These are phyloP conservation scores for Fusarium verticillioides DNA, from an alignment of 2,329 filamentous ascomycete species.

Conservation along the genomic window DNA sequence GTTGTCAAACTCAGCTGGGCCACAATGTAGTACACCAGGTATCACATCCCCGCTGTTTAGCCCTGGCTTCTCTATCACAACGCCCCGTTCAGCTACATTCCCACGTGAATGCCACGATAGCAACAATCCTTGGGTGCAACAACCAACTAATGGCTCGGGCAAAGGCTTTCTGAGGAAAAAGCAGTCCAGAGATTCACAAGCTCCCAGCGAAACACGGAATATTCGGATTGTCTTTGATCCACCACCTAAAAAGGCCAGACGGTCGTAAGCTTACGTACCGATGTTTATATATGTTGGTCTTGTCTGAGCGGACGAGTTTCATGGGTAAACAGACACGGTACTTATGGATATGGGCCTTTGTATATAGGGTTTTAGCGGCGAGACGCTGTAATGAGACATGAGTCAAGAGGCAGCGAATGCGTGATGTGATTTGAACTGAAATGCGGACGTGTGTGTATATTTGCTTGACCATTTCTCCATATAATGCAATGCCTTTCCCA, in stretches of 20 bases:
- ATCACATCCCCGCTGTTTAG: slow-evolving; percentile 39
- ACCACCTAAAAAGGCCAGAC: slow-evolving; percentile 47
- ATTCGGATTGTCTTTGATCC: slow-evolving; percentile 55
- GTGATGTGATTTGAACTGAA: slow-evolving; percentile 5
- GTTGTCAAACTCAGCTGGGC: slow-evolving; percentile 45
- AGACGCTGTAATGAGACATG: neutral
- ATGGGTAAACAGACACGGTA: neutral
- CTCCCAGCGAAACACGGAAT: slow-evolving; percentile 50
- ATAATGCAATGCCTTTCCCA: slow-evolving; percentile 15
- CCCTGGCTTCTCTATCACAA: slow-evolving; percentile 38
- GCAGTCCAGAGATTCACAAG: slow-evolving; percentile 40
- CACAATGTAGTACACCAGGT: slow-evolving; percentile 43
- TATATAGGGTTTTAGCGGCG: neutral
- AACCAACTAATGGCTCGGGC: neutral
- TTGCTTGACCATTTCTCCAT: slow-evolving; percentile 20
- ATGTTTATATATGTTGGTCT: neutral
- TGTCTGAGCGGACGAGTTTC: slow-evolving; percentile 18
- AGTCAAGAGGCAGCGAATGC: neutral
- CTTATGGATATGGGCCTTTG: neutral
- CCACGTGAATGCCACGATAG: slow-evolving; percentile 20
- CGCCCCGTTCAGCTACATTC: slow-evolving; percentile 25
- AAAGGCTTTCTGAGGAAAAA: slow-evolving; percentile 39
- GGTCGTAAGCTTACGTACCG: neutral
- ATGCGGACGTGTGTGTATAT: slow-evolving; percentile 28
- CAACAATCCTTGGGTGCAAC: slow-evolving; percentile 37